A percentile compares a stretch with the other conserved stretches of the same genome.
These are phyloP conservation scores for Cercophora sp. DNA, from an alignment of 495 filamentous ascomycete species.

Conservation along the genomic window DNA sequence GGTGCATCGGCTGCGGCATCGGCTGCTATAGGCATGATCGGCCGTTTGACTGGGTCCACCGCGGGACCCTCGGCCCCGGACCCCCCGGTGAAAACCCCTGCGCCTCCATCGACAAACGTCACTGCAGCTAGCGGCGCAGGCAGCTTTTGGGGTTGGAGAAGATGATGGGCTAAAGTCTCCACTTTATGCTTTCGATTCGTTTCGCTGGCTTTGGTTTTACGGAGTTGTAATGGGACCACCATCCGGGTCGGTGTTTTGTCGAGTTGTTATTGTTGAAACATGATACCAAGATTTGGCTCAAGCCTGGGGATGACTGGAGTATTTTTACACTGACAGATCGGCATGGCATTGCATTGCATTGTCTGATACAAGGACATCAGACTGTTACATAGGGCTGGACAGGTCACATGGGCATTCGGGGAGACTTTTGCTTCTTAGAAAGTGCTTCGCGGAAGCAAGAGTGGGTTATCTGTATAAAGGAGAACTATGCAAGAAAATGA, in stretches of 20 bases:
- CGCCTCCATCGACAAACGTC: constrained; percentile 8
- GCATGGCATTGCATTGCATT: constrained; percentile 1
- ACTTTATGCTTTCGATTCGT: no score
- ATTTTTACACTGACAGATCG: not conserved
- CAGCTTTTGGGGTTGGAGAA: constrained; percentile 50
- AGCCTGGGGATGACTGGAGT: not conserved
- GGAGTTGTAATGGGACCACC: no score
- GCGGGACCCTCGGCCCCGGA: constrained; percentile 20
- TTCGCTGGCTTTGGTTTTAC: no score
- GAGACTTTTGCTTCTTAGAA: constrained; percentile 26
- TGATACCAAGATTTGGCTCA: constrained; percentile 16
- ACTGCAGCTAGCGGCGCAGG: constrained; percentile 25
- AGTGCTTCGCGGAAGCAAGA: constrained; percentile 27
- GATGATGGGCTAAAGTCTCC: no score
- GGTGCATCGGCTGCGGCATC: constrained; percentile 17
- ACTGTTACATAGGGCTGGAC: not conserved
- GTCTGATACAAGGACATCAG: constrained; percentile 5
- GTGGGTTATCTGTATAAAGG: constrained; percentile 5
- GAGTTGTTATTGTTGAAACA: not conserved
- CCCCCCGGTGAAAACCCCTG: constrained; percentile 13
- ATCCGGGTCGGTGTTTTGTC: no score
- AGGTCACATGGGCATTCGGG: constrained; percentile 6
- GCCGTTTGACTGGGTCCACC: constrained; percentile 34
- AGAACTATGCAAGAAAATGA: constrained; percentile 5
- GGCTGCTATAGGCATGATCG: constrained; percentile 40